Conservation (phyloP, 2,329 filamentous ascomycete genomes). For the Alternaria sp. region DNA sequence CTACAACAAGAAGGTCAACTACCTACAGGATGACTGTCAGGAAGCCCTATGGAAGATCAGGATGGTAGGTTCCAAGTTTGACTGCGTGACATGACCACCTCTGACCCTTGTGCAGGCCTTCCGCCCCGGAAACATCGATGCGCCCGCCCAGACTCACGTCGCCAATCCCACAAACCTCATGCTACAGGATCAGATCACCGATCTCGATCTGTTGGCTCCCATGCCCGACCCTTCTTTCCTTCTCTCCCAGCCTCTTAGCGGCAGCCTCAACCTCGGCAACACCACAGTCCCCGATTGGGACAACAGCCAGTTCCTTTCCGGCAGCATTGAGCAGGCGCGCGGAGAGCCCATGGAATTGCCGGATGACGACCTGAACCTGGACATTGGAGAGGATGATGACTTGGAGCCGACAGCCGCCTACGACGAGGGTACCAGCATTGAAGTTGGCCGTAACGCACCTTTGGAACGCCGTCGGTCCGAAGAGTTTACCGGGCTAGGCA, state of each 20-base stretch:
- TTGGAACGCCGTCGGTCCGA: slow-evolving; percentile 54
- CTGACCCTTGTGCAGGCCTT: slow-evolving; percentile 68
- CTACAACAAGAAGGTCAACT: slow-evolving; percentile 95
- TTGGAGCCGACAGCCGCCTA: slow-evolving; percentile 16
- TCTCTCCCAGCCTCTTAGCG: slow-evolving; percentile 69
- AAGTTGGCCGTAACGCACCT: slow-evolving; percentile 88
- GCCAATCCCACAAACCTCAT: slow-evolving; percentile 86
- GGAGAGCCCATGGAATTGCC: slow-evolving; percentile 52
- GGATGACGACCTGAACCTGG: slow-evolving; percentile 63
- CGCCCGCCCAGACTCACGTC: slow-evolving; percentile 76
- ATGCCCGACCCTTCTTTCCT: slow-evolving; percentile 86
- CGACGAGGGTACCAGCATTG: slow-evolving; percentile 67
- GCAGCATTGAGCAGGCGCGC: slow-evolving; percentile 62
- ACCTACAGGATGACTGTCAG: slow-evolving; percentile 95
- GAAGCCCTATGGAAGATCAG: slow-evolving; percentile 98
- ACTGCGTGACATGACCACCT: background rate
- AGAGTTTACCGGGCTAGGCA: slow-evolving; percentile 54
- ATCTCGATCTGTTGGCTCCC: slow-evolving; percentile 80
- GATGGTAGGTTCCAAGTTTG: slow-evolving; percentile 67
- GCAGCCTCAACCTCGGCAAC: slow-evolving; percentile 49
- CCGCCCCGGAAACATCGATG: slow-evolving; percentile 92
- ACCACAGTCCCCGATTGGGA: slow-evolving; percentile 61
- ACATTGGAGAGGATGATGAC: slow-evolving; percentile 64
- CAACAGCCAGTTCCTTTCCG: slow-evolving; percentile 80
- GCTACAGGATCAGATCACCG: slow-evolving; percentile 89